Conservation (phyloP, 164 flowering plant genomes). For the Piper betle region DNA sequence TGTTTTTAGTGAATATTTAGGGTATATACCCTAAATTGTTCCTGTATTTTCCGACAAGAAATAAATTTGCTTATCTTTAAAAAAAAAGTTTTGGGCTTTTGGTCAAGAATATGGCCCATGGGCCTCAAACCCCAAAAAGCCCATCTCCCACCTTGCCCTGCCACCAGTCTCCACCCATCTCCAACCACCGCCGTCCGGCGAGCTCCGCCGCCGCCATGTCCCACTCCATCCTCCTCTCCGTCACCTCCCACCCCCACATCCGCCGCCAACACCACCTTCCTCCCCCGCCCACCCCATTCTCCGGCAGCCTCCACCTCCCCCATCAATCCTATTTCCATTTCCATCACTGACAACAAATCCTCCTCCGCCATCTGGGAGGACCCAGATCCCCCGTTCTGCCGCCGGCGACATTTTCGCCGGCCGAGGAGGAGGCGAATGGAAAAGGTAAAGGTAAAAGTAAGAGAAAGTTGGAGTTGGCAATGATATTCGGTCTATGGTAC, state of each 20-base stretch:
- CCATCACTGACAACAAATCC: not conserved
- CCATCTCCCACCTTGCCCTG: too few species aligned
- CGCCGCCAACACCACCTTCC: not conserved
- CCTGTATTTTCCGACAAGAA: too few species aligned
- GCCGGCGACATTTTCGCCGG: not conserved
- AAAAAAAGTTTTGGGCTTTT: too few species aligned
- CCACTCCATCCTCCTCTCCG: not conserved
- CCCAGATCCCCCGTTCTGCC: not conserved
- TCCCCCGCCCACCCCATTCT: not conserved
- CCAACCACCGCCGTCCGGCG: too few species aligned
- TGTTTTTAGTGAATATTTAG: too few species aligned
- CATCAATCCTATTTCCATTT: not conserved
- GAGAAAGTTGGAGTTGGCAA: slow-evolving; percentile 38
- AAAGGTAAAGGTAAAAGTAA: slow-evolving; percentile 23
- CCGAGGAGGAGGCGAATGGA: slow-evolving; percentile 11
- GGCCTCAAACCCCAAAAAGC: too few species aligned
- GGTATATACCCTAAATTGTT: too few species aligned
- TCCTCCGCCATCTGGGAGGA: not conserved
- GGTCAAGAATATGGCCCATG: too few species aligned
- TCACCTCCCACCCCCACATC: not conserved
- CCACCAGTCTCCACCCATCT: too few species aligned
- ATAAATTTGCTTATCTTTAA: too few species aligned
- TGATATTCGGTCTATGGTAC: slow-evolving; percentile 83
- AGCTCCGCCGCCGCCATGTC: too few species aligned
- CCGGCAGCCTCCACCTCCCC: too few species aligned